Conservation (phyloP, 2,329 filamentous ascomycete genomes). For the Exophiala sp. region DNA sequence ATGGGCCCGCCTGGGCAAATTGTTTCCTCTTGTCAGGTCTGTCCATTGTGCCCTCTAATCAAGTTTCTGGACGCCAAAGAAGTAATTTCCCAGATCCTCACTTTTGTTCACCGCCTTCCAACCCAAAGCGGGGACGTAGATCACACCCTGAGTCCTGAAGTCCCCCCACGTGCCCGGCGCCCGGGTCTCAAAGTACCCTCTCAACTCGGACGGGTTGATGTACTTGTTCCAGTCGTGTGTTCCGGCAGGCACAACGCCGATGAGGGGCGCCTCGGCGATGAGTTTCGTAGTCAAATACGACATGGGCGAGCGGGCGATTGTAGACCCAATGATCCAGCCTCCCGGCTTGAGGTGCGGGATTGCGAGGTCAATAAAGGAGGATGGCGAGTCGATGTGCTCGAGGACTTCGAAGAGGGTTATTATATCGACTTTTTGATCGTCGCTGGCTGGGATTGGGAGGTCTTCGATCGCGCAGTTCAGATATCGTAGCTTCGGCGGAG, state of each 20-base stretch:
- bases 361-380: constrained; percentile 68
- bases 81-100: constrained; percentile 91
- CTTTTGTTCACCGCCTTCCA: constrained; percentile 81
- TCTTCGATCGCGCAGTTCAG: constrained; percentile 73
- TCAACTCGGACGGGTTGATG: constrained; percentile 78
- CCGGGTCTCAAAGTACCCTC: constrained; percentile 36
- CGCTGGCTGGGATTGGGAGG: constrained; percentile 37
- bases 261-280: constrained; percentile 71
- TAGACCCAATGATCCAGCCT: constrained; percentile 89
- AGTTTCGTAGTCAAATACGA: constrained; percentile 93
- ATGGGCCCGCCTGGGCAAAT: not conserved
- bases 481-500: constrained; percentile 63
- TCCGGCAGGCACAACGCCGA: constrained; percentile 78
- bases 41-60: constrained; percentile 38
- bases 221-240: constrained; percentile 98
- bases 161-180: constrained; percentile 37
- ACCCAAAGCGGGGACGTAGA: constrained; percentile 85
- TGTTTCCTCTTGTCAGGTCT: constrained; percentile 16
- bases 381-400: constrained; percentile 79
- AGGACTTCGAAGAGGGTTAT: constrained; percentile 91
- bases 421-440: constrained; percentile 61
- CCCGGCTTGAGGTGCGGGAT: constrained; percentile 78
- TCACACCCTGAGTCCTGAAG: constrained; percentile 71
- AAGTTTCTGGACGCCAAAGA: constrained; percentile 73
- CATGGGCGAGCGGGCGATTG: constrained; percentile 83